These are phyloP conservation scores for Lipomyces sp. DNA, from an alignment of 805 yeast genomes.

Conservation along the genomic window DNA sequence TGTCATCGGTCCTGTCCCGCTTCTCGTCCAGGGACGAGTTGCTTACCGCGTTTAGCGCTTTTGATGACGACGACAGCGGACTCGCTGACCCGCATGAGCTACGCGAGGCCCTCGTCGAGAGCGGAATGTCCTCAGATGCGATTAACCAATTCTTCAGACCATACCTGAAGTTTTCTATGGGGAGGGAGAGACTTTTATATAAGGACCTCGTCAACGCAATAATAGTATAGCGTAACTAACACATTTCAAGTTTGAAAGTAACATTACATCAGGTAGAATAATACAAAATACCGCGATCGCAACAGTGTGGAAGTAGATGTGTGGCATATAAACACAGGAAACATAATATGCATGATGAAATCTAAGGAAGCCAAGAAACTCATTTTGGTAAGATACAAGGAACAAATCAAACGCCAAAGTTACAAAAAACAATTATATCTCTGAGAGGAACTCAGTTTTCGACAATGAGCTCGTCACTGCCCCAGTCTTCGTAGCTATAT, in stretches of 20 bases:
- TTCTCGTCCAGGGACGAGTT: constrained; percentile 55
- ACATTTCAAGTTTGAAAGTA: too few relatives aligned
- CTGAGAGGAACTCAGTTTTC: constrained; percentile 50
- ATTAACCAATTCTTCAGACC: constrained; percentile 52
- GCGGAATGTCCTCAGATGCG: constrained; percentile 42
- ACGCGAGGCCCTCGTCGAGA: constrained; percentile 48
- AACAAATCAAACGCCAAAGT: neutral
- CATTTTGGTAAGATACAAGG: too few relatives aligned
- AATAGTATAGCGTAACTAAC: constrained; percentile 28
- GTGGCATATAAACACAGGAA: too few relatives aligned
- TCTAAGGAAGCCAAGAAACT: too few relatives aligned
- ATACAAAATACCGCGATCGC: too few relatives aligned
- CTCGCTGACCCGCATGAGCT: constrained; percentile 50
- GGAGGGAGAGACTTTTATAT: constrained; percentile 55
- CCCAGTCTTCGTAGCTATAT: constrained; percentile 90
- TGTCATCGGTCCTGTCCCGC: constrained; percentile 54
- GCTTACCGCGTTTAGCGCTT: constrained; percentile 56
- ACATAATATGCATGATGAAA: too few relatives aligned
- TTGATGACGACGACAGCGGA: constrained; percentile 43
- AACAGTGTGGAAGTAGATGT: too few relatives aligned
- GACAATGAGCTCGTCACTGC: constrained; percentile 93
- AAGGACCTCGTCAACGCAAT: constrained; percentile 58
- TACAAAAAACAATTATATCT: too few relatives aligned
- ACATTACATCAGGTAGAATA: too few relatives aligned
- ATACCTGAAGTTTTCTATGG: constrained; percentile 59